Conservation (phyloP, 345 rosid genomes). For the Syzygium aqueum region DNA sequence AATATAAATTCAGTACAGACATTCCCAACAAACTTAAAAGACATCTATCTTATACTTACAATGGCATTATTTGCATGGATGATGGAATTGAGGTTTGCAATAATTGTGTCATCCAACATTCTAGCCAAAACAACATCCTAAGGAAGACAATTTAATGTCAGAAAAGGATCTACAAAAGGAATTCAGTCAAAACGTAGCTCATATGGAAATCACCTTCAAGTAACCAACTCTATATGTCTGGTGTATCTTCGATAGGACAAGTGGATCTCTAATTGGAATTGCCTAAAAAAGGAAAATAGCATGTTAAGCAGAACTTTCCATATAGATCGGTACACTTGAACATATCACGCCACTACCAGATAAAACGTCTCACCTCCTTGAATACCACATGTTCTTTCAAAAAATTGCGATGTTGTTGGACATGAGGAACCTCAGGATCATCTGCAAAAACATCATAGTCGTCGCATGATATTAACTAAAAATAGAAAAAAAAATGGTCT, state of each 20-base stretch:
- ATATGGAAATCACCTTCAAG: constrained; percentile 49
- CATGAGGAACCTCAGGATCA: constrained; percentile 58
- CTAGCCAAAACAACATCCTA: constrained; percentile 95
- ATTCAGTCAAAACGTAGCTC: constrained; percentile 5
- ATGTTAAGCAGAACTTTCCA: neutral
- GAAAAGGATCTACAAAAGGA: neutral
- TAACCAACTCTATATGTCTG: constrained; percentile 81
- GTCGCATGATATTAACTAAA: neutral
- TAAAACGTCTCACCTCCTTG: constrained; percentile 63
- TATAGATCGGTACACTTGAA: neutral
- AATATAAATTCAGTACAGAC: neutral
- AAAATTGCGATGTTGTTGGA: constrained; percentile 61
- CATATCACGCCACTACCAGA: neutral
- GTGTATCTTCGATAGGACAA: constrained; percentile 79
- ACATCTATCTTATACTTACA: constrained; percentile 36
- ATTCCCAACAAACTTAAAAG: neutral
- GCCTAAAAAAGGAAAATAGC: constrained; percentile 29
- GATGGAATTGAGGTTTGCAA: constrained; percentile 57
- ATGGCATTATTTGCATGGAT: constrained; percentile 63
- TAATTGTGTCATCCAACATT: constrained; percentile 69
- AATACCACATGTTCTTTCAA: constrained; percentile 68
- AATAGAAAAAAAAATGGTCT: neutral
- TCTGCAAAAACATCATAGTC: constrained; percentile 31
- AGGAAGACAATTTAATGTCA: constrained; percentile 4
- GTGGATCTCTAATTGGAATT: constrained; percentile 61